Base-by-base conservation (phyloP, 1,284 basidiomycete species). In the Trichosporon sp. region DNA sequence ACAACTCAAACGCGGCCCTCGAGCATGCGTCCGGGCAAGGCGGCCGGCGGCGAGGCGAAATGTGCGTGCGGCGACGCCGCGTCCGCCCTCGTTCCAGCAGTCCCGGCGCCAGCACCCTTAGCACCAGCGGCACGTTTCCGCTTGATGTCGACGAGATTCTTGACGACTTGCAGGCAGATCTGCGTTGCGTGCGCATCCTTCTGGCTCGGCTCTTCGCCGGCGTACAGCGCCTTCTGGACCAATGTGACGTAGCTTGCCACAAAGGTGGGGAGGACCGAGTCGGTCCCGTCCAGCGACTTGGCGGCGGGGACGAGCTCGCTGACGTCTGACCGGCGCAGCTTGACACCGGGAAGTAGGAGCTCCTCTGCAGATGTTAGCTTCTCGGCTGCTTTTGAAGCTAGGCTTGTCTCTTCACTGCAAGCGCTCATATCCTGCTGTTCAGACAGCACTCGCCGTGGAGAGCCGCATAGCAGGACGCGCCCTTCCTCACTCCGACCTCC, bases 171-270 rank as follows among this genome's bases (percentile, higher is more conserved):
- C 2, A 89, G 89, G 1, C 91, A 89, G 67, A 86, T 85, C 77
- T 92, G 87, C 1, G 90, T 91, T 3, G 88, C 81, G 68, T 87
- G 85, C 76, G 90, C 93, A 80, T 94, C 92, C 64, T 84, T 85
- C 79, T 92, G 90, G 0, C 86, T 88, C 37, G 91, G 89, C 76
- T 92, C 91, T 65, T 85, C 82, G 2, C 86, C 85, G 0, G 88
- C 87, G 74, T 90, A 89, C 38, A 90, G 86, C 26, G 89, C 92
- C n/a, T 91, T 85, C 77, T 93, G 91, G 59, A 94, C 87, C 0
- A 90, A 89, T 63, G 89, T 88, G 73, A 91, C 90, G 77, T 92
- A 94, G 74, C 90, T 76, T 89, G 83, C 92, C 89, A 94, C 86
- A 0, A 91, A 91, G 2, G 89, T 81, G 32, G 92, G 87, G 79